Conservation (phyloP, 305 asterid genomes). For the Stenogyne calaminthoides region DNA sequence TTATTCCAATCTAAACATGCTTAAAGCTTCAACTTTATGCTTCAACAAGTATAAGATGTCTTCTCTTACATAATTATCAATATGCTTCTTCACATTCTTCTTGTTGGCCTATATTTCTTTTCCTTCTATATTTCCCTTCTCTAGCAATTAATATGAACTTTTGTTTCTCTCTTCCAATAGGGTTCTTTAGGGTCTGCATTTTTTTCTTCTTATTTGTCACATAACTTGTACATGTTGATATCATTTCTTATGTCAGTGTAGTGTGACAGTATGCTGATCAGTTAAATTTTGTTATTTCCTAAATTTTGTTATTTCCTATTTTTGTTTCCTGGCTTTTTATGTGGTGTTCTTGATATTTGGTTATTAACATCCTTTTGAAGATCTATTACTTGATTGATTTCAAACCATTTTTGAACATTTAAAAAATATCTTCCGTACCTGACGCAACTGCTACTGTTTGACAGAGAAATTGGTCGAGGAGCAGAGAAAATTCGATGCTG, state of each 20-base stretch:
- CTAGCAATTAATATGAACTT: neutral
- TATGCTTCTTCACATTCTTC: neutral
- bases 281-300: neutral
- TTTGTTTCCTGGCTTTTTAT: neutral
- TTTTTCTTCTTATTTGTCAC: neutral
- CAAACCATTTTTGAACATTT: slow-evolving; percentile 28
- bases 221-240: neutral
- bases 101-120: slow-evolving; percentile 13
- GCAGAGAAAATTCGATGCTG: slow-evolving; percentile 80
- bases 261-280: neutral
- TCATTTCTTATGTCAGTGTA: slow-evolving; percentile 8
- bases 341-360: neutral
- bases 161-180: neutral
- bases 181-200: neutral
- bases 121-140: neutral
- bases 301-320: too few relatives aligned
- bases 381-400: slow-evolving; percentile 11
- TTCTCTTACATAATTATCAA: neutral
- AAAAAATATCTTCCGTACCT: slow-evolving; percentile 33
- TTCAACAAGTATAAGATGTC: slow-evolving; percentile 5
- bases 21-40: neutral
- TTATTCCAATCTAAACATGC: slow-evolving; percentile 2
- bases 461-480: slow-evolving; percentile 93
- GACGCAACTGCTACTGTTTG: slow-evolving; percentile 36
- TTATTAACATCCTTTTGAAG: neutral